phyloP scores from a whole-genome alignment of 2,329 filamentous ascomycete species.

The Aspergillus sp. region DNA sequence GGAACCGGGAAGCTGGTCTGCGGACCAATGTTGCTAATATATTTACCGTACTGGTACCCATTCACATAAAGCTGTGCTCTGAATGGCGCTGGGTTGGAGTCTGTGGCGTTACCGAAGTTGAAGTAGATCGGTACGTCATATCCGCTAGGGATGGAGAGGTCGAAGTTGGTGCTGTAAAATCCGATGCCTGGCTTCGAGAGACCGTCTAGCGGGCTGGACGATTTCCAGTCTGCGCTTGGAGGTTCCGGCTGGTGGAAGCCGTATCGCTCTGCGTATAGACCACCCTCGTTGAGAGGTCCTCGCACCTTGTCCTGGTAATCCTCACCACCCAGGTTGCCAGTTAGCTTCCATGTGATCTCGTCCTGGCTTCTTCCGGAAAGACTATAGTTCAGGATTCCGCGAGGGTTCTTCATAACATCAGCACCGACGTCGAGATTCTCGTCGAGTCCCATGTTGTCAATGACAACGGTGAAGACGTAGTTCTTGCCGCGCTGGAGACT shows the following conservation, averaged over 20 bases:
- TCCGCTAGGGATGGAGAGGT: conserved; percentile 45
- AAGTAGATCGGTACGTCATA: conserved; percentile 53
- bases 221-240: conserved; percentile 30
- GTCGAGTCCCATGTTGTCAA: conserved; percentile 68
- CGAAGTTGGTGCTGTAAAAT: conserved; percentile 48
- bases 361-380: conserved; percentile 33
- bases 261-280: conserved; percentile 48
- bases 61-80: conserved; percentile 65
- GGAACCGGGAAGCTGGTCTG: conserved; percentile 67
- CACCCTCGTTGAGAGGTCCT: conserved; percentile 54
- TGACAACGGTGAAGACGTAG: conserved; percentile 61
- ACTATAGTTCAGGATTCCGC: conserved; percentile 46
- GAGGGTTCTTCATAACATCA: conserved; percentile 53
- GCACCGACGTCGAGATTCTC: conserved; percentile 56
- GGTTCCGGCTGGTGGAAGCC: conserved; percentile 51
- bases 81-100: conserved; percentile 48
- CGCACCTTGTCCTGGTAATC: conserved; percentile 46
- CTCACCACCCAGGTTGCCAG: conserved; percentile 53
- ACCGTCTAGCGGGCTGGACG: conserved; percentile 31
- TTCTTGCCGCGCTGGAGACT: conserved; percentile 44
- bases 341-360: conserved; percentile 49
- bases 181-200: conserved; percentile 44
- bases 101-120: conserved; percentile 39
- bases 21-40: conserved; percentile 65
- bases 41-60: conserved; percentile 67